Percentiles rank a stretch among this genome's conserved stretches.
These are phyloP conservation scores for Eremothecium gossypii DNA, from an alignment of 1,139 yeast genomes.

Conservation along the genomic window DNA sequence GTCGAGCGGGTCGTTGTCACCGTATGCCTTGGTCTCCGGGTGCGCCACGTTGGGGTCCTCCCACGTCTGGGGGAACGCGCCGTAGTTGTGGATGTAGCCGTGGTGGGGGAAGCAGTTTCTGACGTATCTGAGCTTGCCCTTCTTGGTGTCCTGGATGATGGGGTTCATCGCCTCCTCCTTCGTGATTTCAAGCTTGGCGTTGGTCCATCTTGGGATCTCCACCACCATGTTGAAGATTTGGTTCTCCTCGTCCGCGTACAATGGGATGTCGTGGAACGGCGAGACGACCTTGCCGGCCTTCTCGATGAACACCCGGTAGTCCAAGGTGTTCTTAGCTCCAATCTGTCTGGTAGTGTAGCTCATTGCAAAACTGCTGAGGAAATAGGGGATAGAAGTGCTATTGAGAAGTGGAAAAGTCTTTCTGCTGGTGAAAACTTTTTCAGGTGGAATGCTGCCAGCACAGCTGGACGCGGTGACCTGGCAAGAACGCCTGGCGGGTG, in stretches of 20 bases:
- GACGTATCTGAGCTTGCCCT: conserved; percentile 74
- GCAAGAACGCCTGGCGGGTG: too few relatives aligned
- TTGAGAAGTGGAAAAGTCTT: background rate
- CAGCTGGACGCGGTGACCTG: too few relatives aligned
- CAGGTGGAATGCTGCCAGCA: background rate
- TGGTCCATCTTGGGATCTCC: conserved; percentile 87
- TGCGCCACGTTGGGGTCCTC: conserved; percentile 68
- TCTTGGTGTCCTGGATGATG: conserved; percentile 76
- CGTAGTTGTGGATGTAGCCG: conserved; percentile 87
- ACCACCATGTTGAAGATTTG: conserved; percentile 76
- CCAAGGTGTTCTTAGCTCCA: conserved; percentile 88
- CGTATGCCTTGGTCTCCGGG: conserved; percentile 72
- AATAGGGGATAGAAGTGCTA: background rate
- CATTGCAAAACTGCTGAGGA: conserved; percentile 34
- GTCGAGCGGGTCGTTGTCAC: conserved; percentile 88
- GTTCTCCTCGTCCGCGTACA: conserved; percentile 54
- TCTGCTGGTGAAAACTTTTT: background rate
- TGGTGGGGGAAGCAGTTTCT: conserved; percentile 84
- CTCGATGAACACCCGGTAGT: conserved; percentile 74
- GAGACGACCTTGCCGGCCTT: conserved; percentile 60
- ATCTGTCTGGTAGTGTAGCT: conserved; percentile 71
- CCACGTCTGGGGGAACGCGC: conserved; percentile 95
- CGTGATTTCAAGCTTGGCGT: conserved; percentile 79
- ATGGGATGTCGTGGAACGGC: conserved; percentile 70
- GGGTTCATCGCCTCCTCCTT: conserved; percentile 65